Percentiles rank a stretch among this genome's conserved stretches.
These are phyloP conservation scores for Ophiocordyceps robertsii DNA, from an alignment of 2,329 filamentous ascomycete genomes.

Conservation along the genomic window DNA sequence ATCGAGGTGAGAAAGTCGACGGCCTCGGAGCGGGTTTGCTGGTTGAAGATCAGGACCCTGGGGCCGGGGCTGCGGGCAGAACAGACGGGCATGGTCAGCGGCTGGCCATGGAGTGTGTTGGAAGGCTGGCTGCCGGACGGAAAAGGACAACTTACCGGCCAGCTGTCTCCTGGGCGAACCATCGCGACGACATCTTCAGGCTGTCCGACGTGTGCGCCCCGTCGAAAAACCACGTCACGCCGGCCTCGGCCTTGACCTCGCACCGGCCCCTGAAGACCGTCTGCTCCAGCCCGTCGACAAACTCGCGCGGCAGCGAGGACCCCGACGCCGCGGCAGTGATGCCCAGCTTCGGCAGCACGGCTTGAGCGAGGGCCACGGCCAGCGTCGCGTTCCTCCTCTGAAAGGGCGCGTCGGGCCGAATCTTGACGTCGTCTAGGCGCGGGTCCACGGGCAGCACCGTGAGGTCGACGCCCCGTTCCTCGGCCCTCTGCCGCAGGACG, in stretches of 20 bases:
- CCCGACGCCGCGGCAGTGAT: constrained; percentile 11
- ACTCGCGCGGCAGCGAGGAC: constrained; percentile 41
- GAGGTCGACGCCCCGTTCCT: constrained; percentile 35
- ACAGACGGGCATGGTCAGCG: neutral
- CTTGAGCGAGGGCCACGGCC: constrained; percentile 37
- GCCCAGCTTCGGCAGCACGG: constrained; percentile 31
- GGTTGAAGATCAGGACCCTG: constrained; percentile 73
- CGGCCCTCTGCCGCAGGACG: constrained; percentile 36
- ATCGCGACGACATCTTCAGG: constrained; percentile 65
- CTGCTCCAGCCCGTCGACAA: constrained; percentile 59
- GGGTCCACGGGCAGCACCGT: constrained; percentile 31
- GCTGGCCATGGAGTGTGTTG: neutral
- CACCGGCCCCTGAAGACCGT: constrained; percentile 74
- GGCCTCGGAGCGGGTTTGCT: constrained; percentile 47
- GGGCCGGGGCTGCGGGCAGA: constrained; percentile 18
- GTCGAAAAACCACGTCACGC: constrained; percentile 74
- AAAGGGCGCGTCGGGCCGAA: constrained; percentile 40
- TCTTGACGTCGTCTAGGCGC: constrained; percentile 29
- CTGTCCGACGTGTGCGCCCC: constrained; percentile 90
- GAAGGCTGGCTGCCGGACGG: neutral
- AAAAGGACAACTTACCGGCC: constrained; percentile 11
- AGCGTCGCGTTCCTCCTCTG: constrained; percentile 46
- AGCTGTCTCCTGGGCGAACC: constrained; percentile 54
- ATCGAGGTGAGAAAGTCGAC: constrained; percentile 39
- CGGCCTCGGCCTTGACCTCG: constrained; percentile 39